Evolutionary conservation across 2,329 filamentous ascomycete genomes (phyloP).

Genomic region (Metarhizium rileyi): DNA sequence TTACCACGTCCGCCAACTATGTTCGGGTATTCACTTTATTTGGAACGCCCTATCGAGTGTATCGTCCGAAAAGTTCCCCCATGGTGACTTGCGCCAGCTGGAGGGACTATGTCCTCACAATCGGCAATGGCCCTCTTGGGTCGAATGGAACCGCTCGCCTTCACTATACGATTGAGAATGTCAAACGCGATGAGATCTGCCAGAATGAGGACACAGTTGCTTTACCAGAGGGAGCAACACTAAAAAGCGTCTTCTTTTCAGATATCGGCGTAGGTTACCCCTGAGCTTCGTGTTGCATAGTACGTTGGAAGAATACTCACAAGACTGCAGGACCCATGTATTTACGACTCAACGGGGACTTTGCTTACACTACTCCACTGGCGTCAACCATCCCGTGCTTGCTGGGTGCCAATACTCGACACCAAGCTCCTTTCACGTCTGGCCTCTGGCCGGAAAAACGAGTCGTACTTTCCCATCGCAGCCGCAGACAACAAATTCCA

Average conservation of each 20-base stretch:
- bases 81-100: slow-evolving; percentile 90
- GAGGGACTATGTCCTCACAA: slow-evolving; percentile 91
- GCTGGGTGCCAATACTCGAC: slow-evolving; percentile 87
- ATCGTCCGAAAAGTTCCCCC: slow-evolving; percentile 81
- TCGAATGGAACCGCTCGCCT: slow-evolving; percentile 70
- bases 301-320: not conserved
- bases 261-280: slow-evolving; percentile 58
- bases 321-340: slow-evolving; percentile 66
- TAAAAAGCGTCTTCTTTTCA: slow-evolving; percentile 85
- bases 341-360: slow-evolving; percentile 89
- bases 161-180: slow-evolving; percentile 86
- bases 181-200: slow-evolving; percentile 87
- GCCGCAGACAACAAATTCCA: slow-evolving; percentile 89
- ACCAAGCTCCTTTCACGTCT: slow-evolving; percentile 76
- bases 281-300: not conserved
- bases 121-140: slow-evolving; percentile 83
- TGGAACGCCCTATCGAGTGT: slow-evolving; percentile 79
- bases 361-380: slow-evolving; percentile 84
- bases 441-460: slow-evolving; percentile 73
- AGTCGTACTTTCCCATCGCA: slow-evolving; percentile 91
- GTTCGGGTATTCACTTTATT: slow-evolving; percentile 89
- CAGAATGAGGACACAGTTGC: slow-evolving; percentile 91
- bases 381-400: slow-evolving; percentile 74
- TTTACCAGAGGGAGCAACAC: slow-evolving; percentile 59
- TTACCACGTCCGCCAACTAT: slow-evolving; percentile 78